A percentile compares a stretch with the other conserved stretches of the same genome.
These are phyloP conservation scores for Curvularia sp. DNA, from an alignment of 2,329 filamentous ascomycete genomes.

Conservation along the genomic window DNA sequence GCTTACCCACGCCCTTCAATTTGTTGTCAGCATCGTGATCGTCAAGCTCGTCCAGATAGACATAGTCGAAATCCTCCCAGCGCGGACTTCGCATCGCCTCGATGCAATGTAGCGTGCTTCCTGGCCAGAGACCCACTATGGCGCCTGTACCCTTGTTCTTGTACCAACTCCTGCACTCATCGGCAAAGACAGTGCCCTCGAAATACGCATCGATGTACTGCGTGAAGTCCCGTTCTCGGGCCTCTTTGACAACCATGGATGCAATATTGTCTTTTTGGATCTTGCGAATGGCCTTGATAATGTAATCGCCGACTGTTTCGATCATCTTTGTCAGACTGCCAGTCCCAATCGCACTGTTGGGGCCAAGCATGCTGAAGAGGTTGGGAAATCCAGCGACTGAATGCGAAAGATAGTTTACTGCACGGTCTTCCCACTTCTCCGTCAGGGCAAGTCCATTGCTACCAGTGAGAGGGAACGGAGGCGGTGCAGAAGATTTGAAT, in stretches of 20 bases:
- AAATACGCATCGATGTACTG: conserved; percentile 46
- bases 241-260: conserved; percentile 41
- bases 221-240: conserved; percentile 40
- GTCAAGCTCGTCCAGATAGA: conserved; percentile 32
- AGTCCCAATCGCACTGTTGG: conserved; percentile 51
- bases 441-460: conserved; percentile 37
- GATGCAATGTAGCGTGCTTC: conserved; percentile 42
- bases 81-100: conserved; percentile 43
- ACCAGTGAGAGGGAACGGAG: conserved; percentile 50
- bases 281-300: conserved; percentile 51
- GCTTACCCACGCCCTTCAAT: conserved; percentile 21
- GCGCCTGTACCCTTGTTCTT: conserved; percentile 35
- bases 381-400: conserved; percentile 48
- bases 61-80: conserved; percentile 48
- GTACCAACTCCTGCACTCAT: conserved; percentile 49
- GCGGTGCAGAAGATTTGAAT: conserved; percentile 50
- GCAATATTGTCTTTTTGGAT: conserved; percentile 54
- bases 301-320: conserved; percentile 50
- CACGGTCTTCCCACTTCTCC: conserved; percentile 46
- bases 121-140: conserved; percentile 47
- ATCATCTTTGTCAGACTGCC: conserved; percentile 54
- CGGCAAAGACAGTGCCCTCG: conserved; percentile 41
- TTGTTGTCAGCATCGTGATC: conserved; percentile 11
- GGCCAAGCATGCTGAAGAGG: conserved; percentile 53
- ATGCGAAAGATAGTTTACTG: conserved; percentile 42